A percentile compares a stretch with the other conserved stretches of the same genome.
These are phyloP conservation scores for Aureobasidium sp. DNA, from an alignment of 2,329 filamentous ascomycete genomes.

Conservation along the genomic window DNA sequence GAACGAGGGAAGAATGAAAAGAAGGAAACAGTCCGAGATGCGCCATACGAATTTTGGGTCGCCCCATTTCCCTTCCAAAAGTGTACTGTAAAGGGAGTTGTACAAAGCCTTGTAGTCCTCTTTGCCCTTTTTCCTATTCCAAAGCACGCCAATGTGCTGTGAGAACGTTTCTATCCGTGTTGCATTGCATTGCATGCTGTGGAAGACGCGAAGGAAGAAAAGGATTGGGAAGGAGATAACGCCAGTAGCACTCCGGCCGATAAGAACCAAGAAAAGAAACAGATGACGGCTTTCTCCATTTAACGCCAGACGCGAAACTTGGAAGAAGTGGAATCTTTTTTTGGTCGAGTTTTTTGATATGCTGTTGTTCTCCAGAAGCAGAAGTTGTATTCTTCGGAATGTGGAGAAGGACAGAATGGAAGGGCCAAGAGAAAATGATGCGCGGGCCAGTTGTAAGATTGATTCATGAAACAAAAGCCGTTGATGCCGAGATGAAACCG, in stretches of 20 bases:
- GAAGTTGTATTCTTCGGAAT: conserved; percentile 2
- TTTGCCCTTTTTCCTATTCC: not conserved
- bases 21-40: not conserved
- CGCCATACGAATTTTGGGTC: not conserved
- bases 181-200: not conserved
- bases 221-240: not conserved
- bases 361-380: not conserved
- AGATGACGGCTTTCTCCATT: not conserved
- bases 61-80: conserved; percentile 2
- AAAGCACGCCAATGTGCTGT: not conserved
- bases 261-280: not conserved
- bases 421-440: not conserved
- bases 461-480: conserved; percentile 11
- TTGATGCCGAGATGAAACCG: conserved; percentile 12
- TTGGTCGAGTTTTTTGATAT: not conserved
- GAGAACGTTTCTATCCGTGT: not conserved
- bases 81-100: not conserved
- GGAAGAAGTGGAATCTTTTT: not conserved
- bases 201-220: not conserved
- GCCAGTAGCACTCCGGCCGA: not conserved
- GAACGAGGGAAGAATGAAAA: not conserved
- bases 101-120: not conserved
- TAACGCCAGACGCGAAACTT: not conserved
- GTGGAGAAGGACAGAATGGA: not conserved
- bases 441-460: not conserved